Evolutionary conservation across 257 asterid genomes (phyloP).

Genomic region (Nicotiana otophora): DNA sequence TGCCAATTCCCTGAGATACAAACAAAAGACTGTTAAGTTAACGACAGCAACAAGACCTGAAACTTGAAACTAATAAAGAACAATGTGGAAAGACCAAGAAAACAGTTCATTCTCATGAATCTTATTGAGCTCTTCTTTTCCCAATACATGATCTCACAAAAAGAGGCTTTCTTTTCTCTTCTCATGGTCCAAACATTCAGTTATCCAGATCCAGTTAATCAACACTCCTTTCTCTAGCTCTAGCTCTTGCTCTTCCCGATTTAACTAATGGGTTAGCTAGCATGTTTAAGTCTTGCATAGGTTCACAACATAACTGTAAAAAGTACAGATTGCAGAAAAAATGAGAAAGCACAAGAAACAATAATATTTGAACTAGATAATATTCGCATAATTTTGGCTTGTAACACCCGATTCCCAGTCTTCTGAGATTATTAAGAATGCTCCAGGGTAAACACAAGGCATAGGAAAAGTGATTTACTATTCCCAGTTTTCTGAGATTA

Average conservation of each 20-base stretch:
- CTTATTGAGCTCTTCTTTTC: background rate
- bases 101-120: background rate
- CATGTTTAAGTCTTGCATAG: background rate
- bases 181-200: background rate
- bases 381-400: background rate
- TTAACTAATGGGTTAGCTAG: background rate
- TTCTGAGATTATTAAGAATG: background rate
- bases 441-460: background rate
- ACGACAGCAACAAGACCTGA: background rate
- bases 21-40: background rate
- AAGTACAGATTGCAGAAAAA: background rate
- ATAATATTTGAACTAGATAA: background rate
- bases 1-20: conserved; percentile 69
- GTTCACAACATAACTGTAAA: background rate
- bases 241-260: background rate
- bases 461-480: no score
- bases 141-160: background rate
- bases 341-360: background rate
- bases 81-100: background rate
- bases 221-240: background rate
- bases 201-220: background rate
- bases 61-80: background rate
- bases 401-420: background rate
- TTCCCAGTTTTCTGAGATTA: no score
- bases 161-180: background rate